Base-by-base conservation (phyloP, 2,329 filamentous ascomycete genomes). In the Aspergillus felis region DNA sequence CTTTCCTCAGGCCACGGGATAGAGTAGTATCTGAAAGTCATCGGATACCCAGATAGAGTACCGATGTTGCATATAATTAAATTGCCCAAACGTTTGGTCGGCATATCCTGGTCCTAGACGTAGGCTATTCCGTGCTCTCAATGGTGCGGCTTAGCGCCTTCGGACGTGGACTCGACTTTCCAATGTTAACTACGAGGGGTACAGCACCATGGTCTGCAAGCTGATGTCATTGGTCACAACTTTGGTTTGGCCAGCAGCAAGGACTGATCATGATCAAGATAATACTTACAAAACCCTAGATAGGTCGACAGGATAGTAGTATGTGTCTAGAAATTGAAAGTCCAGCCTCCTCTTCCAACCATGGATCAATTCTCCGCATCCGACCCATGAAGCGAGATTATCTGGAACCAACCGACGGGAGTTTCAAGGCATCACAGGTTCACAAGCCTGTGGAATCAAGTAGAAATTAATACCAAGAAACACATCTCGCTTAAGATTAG, bases 91-190 rank as follows among this genome's bases (percentile, higher is more conserved):
- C 12, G 29, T 4, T 32, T 29, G 28, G 10, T 29, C 17, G n/a
- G 38, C 14, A 17, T 29, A 35, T 8, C 27, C 9, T 10, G 49
- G 3, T 14, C 12, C 24, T 2, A 17, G 50, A 10, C 46, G 42
- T 17, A 7, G 14, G 54, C 24, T 48, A 51, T 50, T 47, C 38
- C 48, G 41, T n/a, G 12, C n/a, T 44, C n/a, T 25, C 4, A 44
- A 44, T 64, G 53, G 57, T 57, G 56, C 58, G 55, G 58, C 51
- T 59, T 58, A 59, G 51, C 49, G 56, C 48, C 10, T 44, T 38
- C 22, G 4, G 41, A 9, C 10, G 41, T 44, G n/a, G 41, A 22
- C 41, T 22, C 22, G 41, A 24, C 41, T 44, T 44, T 24, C 22
- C 4, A 8, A 44, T 4, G 41, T 20, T 44, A 22, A 8, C 9